Evolutionary conservation across 1,284 basidiomycete genomes (phyloP), one percentile per base, ranked within the genome.

Genomic region (Pulchroboletus neoregius): DNA sequence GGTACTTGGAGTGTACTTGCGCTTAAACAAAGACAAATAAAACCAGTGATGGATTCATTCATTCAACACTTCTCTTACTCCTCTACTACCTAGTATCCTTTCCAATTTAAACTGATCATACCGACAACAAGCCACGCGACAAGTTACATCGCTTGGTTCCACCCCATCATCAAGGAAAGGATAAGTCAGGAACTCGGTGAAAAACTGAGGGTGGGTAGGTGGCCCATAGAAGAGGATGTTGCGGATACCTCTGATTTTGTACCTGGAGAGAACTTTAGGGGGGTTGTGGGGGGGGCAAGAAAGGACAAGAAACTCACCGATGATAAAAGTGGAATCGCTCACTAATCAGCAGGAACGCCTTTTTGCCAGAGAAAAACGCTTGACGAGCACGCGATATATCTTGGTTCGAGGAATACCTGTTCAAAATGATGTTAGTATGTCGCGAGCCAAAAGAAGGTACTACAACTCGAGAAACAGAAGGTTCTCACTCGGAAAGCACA

Each of bases 261-360:
- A 96, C 44, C 91, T 91, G 58, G 22, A 49, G 26, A 18, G 18
- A 2, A 20, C 39, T 11, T 11, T 30, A 31, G 27, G 36, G 44
- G 41, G 52, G 33, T 46, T 4, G 2, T 9, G 49, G 45, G 39
- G 49, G 42, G n/a, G n/a, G n/a, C 39, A 18, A 46, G 38, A 23
- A 38, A 31, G 26, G n/a, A 27, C 15, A 15, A 24, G 10, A 33
- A 35, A 58, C 71, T 36, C 54, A 87, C 80, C 94, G 78, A 51
- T 91, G 81, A 77, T 94, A 99, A 66, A 99, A 99, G 68, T 99
- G 94, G 73, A 98, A 97, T 16, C 96, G 82, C 66, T 99, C 96
- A 50, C 91, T 97, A 56, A 98, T 75, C 52, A 99, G 73, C 18
- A 99, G 67, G 72, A 98, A 91, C 0, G 85, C 73, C 57, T 87